These are phyloP conservation scores for Cladorrhinum sp. DNA, from an alignment of 2,329 filamentous ascomycete genomes.

Conservation along the genomic window DNA sequence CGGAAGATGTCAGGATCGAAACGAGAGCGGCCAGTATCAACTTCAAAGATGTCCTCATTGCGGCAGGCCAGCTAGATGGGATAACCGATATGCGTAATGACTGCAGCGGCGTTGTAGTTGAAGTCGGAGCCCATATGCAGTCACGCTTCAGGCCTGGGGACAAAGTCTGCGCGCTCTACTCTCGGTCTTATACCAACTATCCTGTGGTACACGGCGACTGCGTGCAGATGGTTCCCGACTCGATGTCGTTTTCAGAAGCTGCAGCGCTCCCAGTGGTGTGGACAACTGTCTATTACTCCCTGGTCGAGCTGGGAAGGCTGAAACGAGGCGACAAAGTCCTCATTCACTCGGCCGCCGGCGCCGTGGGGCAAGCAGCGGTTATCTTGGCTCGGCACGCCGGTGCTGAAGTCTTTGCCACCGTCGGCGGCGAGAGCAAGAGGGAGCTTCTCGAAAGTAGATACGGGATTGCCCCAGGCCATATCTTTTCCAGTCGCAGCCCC, in stretches of 20 bases:
- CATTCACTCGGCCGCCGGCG: slow-evolving; percentile 17
- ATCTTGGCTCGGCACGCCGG: slow-evolving; percentile 27
- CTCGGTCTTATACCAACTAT: background rate
- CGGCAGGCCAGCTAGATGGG: background rate
- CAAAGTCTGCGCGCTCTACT: background rate
- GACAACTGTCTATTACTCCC: background rate
- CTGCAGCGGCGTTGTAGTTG: background rate
- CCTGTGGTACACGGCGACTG: background rate
- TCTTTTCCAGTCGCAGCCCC: slow-evolving; percentile 35
- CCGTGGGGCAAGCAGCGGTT: slow-evolving; percentile 17
- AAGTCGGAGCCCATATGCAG: background rate
- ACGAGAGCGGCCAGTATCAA: background rate
- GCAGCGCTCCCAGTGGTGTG: background rate
- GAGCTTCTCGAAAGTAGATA: slow-evolving; percentile 31
- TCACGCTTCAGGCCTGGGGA: slow-evolving; percentile 23
- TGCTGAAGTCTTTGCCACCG: slow-evolving; percentile 38
- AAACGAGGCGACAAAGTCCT: slow-evolving; percentile 27
- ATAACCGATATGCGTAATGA: background rate
- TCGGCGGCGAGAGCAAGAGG: slow-evolving; percentile 36
- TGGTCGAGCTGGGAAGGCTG: slow-evolving; percentile 33
- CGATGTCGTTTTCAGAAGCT: background rate
- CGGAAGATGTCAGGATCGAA: background rate
- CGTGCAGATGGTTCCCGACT: background rate
- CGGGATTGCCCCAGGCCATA: slow-evolving; percentile 31
- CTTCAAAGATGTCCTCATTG: background rate